phyloP scores from a whole-genome alignment of 768 basidiomycete species.

The Cystobasidium onofrii region DNA sequence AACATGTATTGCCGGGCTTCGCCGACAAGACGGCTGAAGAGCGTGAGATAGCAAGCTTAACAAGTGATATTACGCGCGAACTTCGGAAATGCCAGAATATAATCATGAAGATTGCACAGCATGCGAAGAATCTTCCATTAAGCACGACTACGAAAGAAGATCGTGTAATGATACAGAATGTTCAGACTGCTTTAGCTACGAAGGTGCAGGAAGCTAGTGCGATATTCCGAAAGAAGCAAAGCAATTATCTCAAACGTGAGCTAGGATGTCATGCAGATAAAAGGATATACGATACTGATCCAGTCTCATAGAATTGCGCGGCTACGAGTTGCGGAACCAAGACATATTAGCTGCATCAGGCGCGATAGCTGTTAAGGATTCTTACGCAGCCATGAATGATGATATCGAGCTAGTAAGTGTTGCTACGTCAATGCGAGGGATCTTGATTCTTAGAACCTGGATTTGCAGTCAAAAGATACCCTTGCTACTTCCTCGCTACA shows the following conservation, averaged over 20 bases:
- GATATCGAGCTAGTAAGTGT: constrained; percentile 71
- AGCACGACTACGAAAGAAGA: constrained; percentile 43
- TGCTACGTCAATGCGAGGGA: not conserved
- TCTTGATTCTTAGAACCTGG: not conserved
- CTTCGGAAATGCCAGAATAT: constrained; percentile 56
- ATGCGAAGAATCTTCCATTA: constrained; percentile 45
- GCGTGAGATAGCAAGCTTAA: constrained; percentile 78
- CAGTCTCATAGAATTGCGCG: constrained; percentile 68
- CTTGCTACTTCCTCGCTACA: constrained; percentile 19
- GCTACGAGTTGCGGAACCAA: constrained; percentile 95
- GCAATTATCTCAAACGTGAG: constrained; percentile 96
- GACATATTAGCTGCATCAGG: constrained; percentile 83
- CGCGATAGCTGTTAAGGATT: constrained; percentile 68
- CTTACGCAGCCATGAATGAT: constrained; percentile 79
- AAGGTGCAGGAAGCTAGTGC: constrained; percentile 89
- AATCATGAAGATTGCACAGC: constrained; percentile 62
- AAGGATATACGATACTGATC: too few species aligned
- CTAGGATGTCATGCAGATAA: too few species aligned
- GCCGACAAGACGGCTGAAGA: constrained; percentile 90
- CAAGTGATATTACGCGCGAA: constrained; percentile 77
- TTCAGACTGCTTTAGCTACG: constrained; percentile 89
- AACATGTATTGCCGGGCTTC: constrained; percentile 91
- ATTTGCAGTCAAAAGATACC: constrained; percentile 15
- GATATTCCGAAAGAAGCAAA: constrained; percentile 91
- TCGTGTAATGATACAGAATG: constrained; percentile 62